phyloP scores from a whole-genome alignment of 2,329 filamentous ascomycete genomes.

The Sarocladiaceae sp. region DNA sequence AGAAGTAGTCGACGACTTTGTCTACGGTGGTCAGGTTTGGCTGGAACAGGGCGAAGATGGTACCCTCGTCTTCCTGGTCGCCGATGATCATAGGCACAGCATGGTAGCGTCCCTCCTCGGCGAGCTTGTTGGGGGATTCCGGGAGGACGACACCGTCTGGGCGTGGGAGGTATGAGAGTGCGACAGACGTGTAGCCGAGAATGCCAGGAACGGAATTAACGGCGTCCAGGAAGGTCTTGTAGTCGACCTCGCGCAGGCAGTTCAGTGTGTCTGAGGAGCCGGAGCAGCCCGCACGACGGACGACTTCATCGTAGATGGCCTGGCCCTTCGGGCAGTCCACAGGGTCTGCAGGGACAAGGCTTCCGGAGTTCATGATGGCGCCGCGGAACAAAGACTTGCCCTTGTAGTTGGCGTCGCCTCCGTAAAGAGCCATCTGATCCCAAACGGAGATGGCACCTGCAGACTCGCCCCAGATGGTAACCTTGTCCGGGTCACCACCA shows the following conservation, averaged over 20 bases:
- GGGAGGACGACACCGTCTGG: constrained; percentile 61
- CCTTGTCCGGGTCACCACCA: constrained; percentile 71
- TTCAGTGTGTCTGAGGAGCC: constrained; percentile 49
- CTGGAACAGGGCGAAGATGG: constrained; percentile 65
- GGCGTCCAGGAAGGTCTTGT: constrained; percentile 56
- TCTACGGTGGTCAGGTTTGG: constrained; percentile 57
- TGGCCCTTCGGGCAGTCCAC: constrained; percentile 64
- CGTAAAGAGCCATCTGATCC: constrained; percentile 69
- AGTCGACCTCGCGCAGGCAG: constrained; percentile 58
- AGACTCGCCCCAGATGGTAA: constrained; percentile 74
- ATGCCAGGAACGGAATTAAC: constrained; percentile 64
- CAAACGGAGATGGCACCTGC: constrained; percentile 67
- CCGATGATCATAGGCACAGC: constrained; percentile 53
- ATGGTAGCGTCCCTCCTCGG: constrained; percentile 40
- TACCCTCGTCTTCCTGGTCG: constrained; percentile 76
- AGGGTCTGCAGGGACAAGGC: constrained; percentile 51
- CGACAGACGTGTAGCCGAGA: constrained; percentile 60
- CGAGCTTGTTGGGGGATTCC: constrained; percentile 55
- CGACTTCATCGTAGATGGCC: constrained; percentile 55
- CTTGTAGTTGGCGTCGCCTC: constrained; percentile 68
- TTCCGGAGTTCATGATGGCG: constrained; percentile 73
- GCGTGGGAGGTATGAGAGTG: constrained; percentile 67
- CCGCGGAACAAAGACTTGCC: constrained; percentile 67
- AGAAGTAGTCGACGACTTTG: constrained; percentile 56
- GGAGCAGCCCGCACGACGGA: constrained; percentile 55